A percentile compares a stretch with the other conserved stretches of the same genome.
phyloP scores from a whole-genome alignment of 768 basidiomycete genomes.

The Nevesoporus exiguus region DNA sequence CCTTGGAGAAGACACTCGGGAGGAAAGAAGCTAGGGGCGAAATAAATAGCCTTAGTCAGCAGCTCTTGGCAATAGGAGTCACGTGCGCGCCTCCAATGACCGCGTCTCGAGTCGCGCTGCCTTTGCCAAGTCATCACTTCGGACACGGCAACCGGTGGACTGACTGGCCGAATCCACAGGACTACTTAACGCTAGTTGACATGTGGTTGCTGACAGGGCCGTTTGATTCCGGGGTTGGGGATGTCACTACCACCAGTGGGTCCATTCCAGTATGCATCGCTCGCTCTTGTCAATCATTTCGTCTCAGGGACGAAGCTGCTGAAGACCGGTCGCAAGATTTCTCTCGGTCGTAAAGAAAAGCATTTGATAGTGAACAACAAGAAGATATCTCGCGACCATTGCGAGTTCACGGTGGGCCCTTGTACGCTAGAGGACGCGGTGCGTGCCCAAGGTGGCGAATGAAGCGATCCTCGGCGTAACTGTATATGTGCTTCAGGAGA shows the following conservation, averaged over 20 bases:
- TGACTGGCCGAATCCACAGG: background rate
- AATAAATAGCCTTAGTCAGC: background rate
- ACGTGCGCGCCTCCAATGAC: background rate
- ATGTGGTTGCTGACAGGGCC: conserved; percentile 60
- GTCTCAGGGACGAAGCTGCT: conserved; percentile 53
- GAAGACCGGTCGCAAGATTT: conserved; percentile 53
- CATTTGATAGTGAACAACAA: conserved; percentile 53
- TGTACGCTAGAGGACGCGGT: conserved; percentile 56
- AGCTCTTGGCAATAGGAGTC: background rate
- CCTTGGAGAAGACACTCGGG: background rate
- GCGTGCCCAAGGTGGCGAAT: conserved; percentile 23
- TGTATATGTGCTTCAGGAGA: conserved; percentile 35
- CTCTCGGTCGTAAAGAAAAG: conserved; percentile 55
- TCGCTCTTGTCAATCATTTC: background rate
- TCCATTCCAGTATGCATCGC: conserved; percentile 24
- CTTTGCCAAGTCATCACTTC: background rate
- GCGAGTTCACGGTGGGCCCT: conserved; percentile 51
- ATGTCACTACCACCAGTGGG: conserved; percentile 41
- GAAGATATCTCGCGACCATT: conserved; percentile 63
- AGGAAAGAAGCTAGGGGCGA: background rate
- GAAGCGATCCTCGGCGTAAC: background rate
- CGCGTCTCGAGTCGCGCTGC: background rate
- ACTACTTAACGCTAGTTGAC: background rate
- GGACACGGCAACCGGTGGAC: background rate
- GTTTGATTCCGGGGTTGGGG: conserved; percentile 42